phyloP scores from a whole-genome alignment of 495 filamentous ascomycete species.

The Aspergillus leporis region DNA sequence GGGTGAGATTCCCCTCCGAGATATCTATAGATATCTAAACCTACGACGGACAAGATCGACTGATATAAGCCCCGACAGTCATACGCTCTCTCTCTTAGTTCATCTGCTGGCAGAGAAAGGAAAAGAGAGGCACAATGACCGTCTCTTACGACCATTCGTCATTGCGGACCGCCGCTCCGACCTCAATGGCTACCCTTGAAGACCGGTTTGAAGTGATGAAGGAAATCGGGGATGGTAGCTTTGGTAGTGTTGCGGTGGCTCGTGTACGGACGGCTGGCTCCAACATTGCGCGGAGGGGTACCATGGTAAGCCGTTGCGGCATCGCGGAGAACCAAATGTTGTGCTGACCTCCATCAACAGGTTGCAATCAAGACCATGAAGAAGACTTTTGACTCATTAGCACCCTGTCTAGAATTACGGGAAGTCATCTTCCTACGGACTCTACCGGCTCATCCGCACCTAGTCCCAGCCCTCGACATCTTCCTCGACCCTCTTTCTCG shows the following conservation, averaged over 20 bases:
- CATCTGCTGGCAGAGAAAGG: constrained; percentile 48
- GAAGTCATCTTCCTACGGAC: constrained; percentile 96
- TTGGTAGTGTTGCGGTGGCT: constrained; percentile 92
- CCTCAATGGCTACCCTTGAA: constrained; percentile 59
- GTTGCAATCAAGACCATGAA: constrained; percentile 99
- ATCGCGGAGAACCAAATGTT: constrained; percentile 15
- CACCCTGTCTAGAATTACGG: constrained; percentile 84
- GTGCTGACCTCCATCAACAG: constrained; percentile 50
- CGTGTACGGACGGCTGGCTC: constrained; percentile 87
- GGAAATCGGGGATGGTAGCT: constrained; percentile 98
- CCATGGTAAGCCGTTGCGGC: constrained; percentile 66
- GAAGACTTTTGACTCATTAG: constrained; percentile 94
- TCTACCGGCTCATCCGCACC: constrained; percentile 81
- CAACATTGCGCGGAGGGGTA: constrained; percentile 84
- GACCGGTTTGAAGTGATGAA: constrained; percentile 97
- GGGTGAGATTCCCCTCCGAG: not conserved
- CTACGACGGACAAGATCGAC: not conserved
- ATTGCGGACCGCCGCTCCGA: constrained; percentile 53
- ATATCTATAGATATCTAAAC: not conserved
- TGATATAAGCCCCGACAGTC: constrained; percentile 15
- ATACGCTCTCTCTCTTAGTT: constrained; percentile 26
- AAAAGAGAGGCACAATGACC: constrained; percentile 59
- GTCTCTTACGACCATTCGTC: constrained; percentile 61
- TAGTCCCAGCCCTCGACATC: constrained; percentile 97
- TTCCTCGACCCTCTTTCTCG: constrained; percentile 95